Conservation (phyloP, 2,329 filamentous ascomycete genomes). For the Mollisia scopiformis region DNA sequence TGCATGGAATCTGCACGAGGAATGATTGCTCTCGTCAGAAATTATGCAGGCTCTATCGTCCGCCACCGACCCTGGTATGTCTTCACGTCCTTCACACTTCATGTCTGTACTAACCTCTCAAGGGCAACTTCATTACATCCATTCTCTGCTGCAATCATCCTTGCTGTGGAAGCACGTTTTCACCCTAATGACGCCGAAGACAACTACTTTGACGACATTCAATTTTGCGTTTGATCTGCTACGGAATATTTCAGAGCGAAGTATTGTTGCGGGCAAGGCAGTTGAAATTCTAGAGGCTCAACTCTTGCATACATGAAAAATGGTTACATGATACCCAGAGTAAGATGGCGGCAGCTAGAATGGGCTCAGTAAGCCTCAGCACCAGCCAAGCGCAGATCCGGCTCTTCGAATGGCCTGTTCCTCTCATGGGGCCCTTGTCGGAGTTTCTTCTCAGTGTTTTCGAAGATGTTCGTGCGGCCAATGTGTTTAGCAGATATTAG, state of each 20-base stretch:
- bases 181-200: background rate
- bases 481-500: background rate
- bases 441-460: background rate
- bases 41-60: background rate
- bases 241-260: background rate
- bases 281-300: background rate
- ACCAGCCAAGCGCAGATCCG: constrained; percentile 4
- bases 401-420: constrained; percentile 8
- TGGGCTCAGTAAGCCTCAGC: background rate
- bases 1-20: background rate
- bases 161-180: background rate
- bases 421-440: constrained; percentile 2
- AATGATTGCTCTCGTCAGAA: background rate
- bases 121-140: background rate
- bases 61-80: background rate
- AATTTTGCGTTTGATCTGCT: background rate
- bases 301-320: background rate
- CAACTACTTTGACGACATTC: background rate
- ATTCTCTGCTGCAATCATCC: background rate
- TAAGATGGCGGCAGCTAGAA: background rate
- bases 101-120: background rate
- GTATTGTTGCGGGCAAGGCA: background rate
- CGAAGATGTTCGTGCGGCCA: constrained; percentile 1
- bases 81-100: background rate
- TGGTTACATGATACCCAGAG: background rate